Base-by-base conservation (phyloP, 345 rosid species). In the Linum tenue region DNA sequence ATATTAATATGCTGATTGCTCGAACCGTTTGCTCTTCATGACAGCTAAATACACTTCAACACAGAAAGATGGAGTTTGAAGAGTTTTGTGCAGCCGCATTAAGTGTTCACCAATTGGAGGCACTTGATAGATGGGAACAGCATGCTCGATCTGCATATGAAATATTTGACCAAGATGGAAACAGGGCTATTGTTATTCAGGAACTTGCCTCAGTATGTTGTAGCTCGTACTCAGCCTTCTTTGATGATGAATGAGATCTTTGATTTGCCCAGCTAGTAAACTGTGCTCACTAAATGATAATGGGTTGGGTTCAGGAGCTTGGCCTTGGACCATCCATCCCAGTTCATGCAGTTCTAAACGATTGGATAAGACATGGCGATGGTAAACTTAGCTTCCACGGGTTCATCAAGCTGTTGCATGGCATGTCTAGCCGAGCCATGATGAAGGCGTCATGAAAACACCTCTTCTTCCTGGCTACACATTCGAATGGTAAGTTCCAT, bases 341-440 rank as follows among this genome's bases (percentile, higher is more conserved):
- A 10, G 92, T 94, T 58, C 92, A 88, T 11, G 86, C 90, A 3
- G 96, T 94, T 57, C 95, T 94, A 58, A 87, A 90, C 3, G 99
- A 94, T 65, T 94, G 99, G 99, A 83, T 94, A 61, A 81, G 97
- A 71, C 97, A 94, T 64, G 82, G 90, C 0, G 97, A 94, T 79
- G 99, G 99, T 50, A 88, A 90, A 77, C 86, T 94, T 65, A 94
- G 99, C 75, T 94, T 94, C 75, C 87, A 82, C 0, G 99, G 99
- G 17, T 94, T 90, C 70, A 82, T 90, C 57, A 94, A 90, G 72
- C 72, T 94, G 80, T 72, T 94, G 73, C 97, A 86, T 64, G 97
- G 98, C 42, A 78, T 79, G 37, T 86, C 99, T 0, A 86, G 87
- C 73, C 90, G 96, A 53, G 56, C 72, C 63, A 6, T 73, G 15